Conservation (phyloP, 1,284 basidiomycete species). For the Afroboletus lepidellus region DNA sequence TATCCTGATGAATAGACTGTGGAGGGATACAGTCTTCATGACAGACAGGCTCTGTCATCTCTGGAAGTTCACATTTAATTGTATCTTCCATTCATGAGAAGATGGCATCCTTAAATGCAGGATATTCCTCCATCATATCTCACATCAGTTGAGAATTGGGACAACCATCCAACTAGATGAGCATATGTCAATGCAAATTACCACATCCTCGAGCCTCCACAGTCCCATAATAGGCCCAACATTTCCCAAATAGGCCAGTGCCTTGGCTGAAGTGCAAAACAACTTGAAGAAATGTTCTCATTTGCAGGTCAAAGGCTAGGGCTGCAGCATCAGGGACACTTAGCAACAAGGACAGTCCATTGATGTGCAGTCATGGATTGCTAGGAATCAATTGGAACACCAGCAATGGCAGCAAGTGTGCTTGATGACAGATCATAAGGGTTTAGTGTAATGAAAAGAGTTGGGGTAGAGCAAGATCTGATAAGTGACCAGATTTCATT, state of each 20-base stretch:
- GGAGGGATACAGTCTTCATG: too few relatives aligned
- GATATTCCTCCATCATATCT: not conserved
- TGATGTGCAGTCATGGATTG: not conserved
- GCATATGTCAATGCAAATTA: not conserved
- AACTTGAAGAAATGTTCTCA: not conserved
- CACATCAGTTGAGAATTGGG: not conserved
- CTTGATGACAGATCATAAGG: not conserved
- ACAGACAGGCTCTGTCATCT: too few relatives aligned
- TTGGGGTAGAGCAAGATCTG: not conserved
- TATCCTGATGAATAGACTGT: too few relatives aligned
- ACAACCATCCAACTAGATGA: not conserved
- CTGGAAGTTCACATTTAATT: too few relatives aligned
- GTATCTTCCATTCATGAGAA: too few relatives aligned
- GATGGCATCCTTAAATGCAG: not conserved
- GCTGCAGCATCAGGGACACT: not conserved
- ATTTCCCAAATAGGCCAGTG: not conserved
- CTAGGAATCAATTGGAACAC: too few relatives aligned
- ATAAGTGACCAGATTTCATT: not conserved
- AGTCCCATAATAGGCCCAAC: not conserved
- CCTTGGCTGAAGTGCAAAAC: not conserved
- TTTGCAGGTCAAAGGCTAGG: not conserved
- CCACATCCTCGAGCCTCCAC: not conserved
- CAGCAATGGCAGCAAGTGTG: too few relatives aligned
- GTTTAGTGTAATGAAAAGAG: not conserved
- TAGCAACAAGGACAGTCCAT: rapidly evolving